Conservation (phyloP, 2,329 filamentous ascomycete genomes). For the Exophiala sideris region DNA sequence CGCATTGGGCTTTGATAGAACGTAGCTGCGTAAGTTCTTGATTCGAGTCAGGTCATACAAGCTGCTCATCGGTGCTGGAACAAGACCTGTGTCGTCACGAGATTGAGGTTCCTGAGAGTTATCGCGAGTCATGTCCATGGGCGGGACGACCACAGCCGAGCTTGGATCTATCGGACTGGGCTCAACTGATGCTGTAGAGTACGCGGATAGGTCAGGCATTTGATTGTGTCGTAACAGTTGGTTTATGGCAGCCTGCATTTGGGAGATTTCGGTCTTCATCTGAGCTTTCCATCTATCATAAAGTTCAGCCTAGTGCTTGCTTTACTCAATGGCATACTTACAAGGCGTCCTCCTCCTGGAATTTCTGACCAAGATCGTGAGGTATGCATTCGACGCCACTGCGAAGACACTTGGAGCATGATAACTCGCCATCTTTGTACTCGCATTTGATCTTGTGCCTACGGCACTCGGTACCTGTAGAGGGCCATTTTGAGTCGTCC, state of each 20-base stretch:
- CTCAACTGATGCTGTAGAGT: not conserved
- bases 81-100: conserved; percentile 1
- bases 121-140: conserved; percentile 5
- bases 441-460: conserved; percentile 56
- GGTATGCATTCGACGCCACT: conserved; percentile 52
- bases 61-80: conserved; percentile 46
- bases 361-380: conserved; percentile 55
- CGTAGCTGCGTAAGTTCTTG: conserved; percentile 41
- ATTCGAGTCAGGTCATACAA: conserved; percentile 49
- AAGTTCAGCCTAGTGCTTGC: conserved; percentile 11
- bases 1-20: conserved; percentile 38
- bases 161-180: not conserved
- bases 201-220: conserved; percentile 36
- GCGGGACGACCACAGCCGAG: not conserved
- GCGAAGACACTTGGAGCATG: conserved; percentile 50
- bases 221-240: conserved; percentile 44
- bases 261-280: conserved; percentile 41
- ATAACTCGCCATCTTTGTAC: conserved; percentile 44
- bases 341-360: conserved; percentile 53
- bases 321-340: conserved; percentile 33
- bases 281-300: conserved; percentile 44
- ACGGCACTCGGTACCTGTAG: conserved; percentile 48
- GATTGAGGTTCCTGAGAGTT: conserved; percentile 4
- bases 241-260: conserved; percentile 45
- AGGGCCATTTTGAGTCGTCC: not conserved